Conservation (phyloP, 2,329 filamentous ascomycete species). For the Onygenales sp. region DNA sequence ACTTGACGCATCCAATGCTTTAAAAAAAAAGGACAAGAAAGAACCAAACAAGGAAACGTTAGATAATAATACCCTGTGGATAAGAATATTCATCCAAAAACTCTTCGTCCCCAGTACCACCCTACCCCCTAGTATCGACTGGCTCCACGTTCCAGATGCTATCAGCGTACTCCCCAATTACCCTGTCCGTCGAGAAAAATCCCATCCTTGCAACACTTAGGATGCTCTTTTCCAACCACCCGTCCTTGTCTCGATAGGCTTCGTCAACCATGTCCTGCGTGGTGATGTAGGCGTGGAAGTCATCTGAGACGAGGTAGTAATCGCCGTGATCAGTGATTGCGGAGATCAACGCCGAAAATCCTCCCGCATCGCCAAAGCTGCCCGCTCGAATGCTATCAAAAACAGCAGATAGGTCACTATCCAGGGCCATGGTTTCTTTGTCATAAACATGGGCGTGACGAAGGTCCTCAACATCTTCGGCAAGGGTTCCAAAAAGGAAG, state of each 20-base stretch:
- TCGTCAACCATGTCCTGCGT: conserved; percentile 87
- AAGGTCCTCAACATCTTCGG: conserved; percentile 93
- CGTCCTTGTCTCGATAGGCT: conserved; percentile 82
- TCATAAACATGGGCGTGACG: conserved; percentile 77
- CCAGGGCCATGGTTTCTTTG: conserved; percentile 59
- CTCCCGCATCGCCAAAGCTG: conserved; percentile 67
- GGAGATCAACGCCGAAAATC: conserved; percentile 74
- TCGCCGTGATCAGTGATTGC: conserved; percentile 89
- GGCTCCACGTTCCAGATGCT: conserved; percentile 96
- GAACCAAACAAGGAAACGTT: neutral
- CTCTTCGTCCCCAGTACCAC: neutral
- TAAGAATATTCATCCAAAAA: neutral
- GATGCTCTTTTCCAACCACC: conserved; percentile 87
- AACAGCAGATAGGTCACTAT: conserved; percentile 67
- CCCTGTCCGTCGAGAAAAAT: conserved; percentile 91
- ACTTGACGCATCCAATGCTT: neutral
- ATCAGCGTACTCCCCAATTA: conserved; percentile 96
- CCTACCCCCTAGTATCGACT: conserved; percentile 29
- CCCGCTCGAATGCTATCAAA: conserved; percentile 74
- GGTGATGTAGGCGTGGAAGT: conserved; percentile 90
- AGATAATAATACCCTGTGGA: neutral
- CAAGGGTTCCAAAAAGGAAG: conserved; percentile 93
- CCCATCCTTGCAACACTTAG: conserved; percentile 86
- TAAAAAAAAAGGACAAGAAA: neutral
- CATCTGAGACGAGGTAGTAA: conserved; percentile 95